Evolutionary conservation across 2,329 filamentous ascomycete species (phyloP).

Genomic region (Colletotrichum noveboracense): DNA sequence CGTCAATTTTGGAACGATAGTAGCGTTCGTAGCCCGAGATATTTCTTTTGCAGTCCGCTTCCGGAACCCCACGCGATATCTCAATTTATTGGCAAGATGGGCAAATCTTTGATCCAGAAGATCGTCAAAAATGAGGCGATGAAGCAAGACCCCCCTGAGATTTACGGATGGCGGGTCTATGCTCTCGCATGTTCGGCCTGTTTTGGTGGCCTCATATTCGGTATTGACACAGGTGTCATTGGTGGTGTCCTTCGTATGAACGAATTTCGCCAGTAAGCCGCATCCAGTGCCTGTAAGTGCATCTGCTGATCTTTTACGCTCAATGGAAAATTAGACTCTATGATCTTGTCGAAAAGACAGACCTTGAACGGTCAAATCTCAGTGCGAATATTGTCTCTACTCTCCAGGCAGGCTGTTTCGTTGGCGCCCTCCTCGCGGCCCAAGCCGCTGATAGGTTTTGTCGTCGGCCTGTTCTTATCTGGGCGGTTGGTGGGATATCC

Average conservation of each 20-base stretch:
- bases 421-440: slow-evolving; percentile 58
- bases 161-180: slow-evolving; percentile 19
- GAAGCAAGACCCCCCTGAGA: slow-evolving; percentile 21
- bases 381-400: slow-evolving; percentile 42
- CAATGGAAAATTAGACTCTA: slow-evolving; percentile 17
- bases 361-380: slow-evolving; percentile 16
- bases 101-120: slow-evolving; percentile 6
- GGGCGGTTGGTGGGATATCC: slow-evolving; percentile 53
- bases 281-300: neutral
- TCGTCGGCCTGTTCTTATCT: slow-evolving; percentile 53
- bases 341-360: neutral
- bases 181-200: slow-evolving; percentile 20
- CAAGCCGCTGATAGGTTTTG: slow-evolving; percentile 61
- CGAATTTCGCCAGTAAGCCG: slow-evolving; percentile 23
- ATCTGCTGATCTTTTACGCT: slow-evolving; percentile 21
- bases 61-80: neutral
- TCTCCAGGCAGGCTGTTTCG: slow-evolving; percentile 60
- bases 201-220: slow-evolving; percentile 22
- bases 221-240: slow-evolving; percentile 31
- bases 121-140: slow-evolving; percentile 22
- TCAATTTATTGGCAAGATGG: neutral
- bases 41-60: neutral
- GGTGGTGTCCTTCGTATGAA: slow-evolving; percentile 29
- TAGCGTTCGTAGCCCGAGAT: neutral
- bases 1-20: neutral